A percentile compares a stretch with the other conserved stretches of the same genome.
Conservation (phyloP, 148 eudicot genomes). For the Vaccinium myrtillus region DNA sequence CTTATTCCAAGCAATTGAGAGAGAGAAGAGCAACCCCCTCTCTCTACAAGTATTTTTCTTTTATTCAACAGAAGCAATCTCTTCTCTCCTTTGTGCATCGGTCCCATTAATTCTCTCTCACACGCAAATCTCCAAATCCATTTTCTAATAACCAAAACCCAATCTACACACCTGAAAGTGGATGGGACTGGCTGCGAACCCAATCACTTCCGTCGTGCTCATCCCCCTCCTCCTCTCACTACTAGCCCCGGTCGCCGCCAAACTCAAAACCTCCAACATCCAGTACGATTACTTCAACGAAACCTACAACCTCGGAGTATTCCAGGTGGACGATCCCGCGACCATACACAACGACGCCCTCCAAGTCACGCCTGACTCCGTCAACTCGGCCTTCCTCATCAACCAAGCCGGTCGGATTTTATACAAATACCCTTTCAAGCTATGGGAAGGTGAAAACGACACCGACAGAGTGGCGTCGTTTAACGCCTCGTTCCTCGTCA, state of each 20-base stretch:
- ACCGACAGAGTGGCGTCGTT: constrained; percentile 46
- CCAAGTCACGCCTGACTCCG: constrained; percentile 77
- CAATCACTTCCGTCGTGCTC: no score
- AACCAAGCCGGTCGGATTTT: constrained; percentile 51
- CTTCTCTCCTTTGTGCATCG: no score
- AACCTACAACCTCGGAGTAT: background rate
- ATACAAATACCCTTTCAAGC: constrained; percentile 25
- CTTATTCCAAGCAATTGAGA: no score
- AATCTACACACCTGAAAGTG: no score
- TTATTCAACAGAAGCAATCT: no score
- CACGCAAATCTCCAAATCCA: no score
- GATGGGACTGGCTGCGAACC: no score
- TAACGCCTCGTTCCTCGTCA: constrained; percentile 54
- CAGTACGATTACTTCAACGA: constrained; percentile 7
- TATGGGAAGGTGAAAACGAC: constrained; percentile 40
- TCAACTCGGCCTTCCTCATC: constrained; percentile 24
- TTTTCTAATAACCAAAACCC: no score
- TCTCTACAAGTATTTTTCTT: no score
- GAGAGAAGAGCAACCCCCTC: no score
- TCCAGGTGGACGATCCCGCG: constrained; percentile 9
- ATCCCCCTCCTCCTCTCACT: background rate
- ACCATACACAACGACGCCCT: constrained; percentile 52
- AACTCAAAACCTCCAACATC: background rate
- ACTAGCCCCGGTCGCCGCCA: constrained; percentile 8
- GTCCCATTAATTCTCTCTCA: no score